Conservation (phyloP, 208 protist genomes). For the Phytomonas francai region DNA sequence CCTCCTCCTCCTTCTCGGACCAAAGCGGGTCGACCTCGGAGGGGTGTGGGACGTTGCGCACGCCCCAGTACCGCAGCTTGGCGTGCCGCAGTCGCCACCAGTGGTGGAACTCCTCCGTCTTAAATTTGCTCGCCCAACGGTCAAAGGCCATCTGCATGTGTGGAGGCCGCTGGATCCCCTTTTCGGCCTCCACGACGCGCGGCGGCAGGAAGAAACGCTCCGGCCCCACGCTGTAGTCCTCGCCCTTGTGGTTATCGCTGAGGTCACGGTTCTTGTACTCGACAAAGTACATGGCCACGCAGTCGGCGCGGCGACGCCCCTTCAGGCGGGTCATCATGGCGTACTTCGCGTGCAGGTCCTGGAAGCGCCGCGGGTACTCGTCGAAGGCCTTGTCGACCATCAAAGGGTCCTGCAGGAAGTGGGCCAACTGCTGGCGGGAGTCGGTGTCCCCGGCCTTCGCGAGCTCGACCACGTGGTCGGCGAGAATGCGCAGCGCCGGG, state of each 20-base stretch:
- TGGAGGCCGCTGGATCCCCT: conserved; percentile 81
- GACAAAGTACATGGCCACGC: conserved; percentile 86
- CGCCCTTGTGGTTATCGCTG: conserved; percentile 87
- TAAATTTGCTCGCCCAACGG: conserved; percentile 87
- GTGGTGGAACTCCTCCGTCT: conserved; percentile 89
- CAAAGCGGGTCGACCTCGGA: conserved; percentile 87
- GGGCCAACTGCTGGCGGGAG: conserved; percentile 82
- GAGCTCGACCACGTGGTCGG: conserved; percentile 84
- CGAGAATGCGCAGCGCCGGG: conserved; percentile 78
- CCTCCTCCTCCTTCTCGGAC: conserved; percentile 89
- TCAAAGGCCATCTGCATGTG: conserved; percentile 93
- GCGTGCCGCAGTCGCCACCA: conserved; percentile 88
- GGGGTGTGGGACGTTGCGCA: conserved; percentile 88
- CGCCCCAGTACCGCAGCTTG: conserved; percentile 87
- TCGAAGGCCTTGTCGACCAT: conserved; percentile 91
- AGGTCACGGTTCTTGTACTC: conserved; percentile 86
- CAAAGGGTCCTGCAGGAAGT: conserved; percentile 83
- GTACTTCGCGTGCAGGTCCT: conserved; percentile 78
- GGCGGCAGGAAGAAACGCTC: conserved; percentile 88
- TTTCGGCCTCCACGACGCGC: conserved; percentile 80
- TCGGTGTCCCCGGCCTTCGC: conserved; percentile 84
- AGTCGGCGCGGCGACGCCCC: conserved; percentile 57
- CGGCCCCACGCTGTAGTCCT: conserved; percentile 75
- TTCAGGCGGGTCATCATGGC: conserved; percentile 83
- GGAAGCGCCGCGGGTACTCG: conserved; percentile 83